Evolutionary conservation across 768 basidiomycete genomes (phyloP), one percentile per base, ranked within the genome.

Genomic region (Podaxis sp.): DNA sequence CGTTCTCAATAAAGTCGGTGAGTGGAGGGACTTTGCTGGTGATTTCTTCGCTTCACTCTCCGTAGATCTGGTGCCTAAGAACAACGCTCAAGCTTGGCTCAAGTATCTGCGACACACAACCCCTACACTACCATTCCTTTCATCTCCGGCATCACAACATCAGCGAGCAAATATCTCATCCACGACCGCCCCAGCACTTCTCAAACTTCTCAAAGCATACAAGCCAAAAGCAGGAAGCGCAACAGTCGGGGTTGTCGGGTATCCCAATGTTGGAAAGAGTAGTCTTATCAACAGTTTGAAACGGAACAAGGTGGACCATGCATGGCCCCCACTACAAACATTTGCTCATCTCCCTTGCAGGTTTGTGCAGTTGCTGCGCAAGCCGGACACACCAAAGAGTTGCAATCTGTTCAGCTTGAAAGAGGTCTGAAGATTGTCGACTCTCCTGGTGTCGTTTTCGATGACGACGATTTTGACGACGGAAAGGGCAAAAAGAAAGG

Each of bases 201-300:
- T 95, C 42, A 88, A 88, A 55, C 79, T 97, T 2, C 77, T 96
- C 44, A 97, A 96, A 68, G 89, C 88, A 0, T 91, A 90, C 71
- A 90, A 87, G 63, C 88, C 87, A 1, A 85, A 78, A 35, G 77
- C 85, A 0, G 84, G 87, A 35, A 89, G 85, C 63, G 78, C 93
- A 54, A 94, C 92, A 0, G 83, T 96, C 53, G 94, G 94, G 14
- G 91, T 98, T 16, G 91, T 98, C 3, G 96, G 96, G 1, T 96
- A 94, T 73, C 96, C 96, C 1, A 98, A 98, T 72, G 96, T 98
- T 50, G 96, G 96, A 13, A 98, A 98, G 76, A 95, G 93, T 59
- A 91, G 88, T 68, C 70, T 98, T 61, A 95, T 99, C 72, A 98
- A 98, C 72, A 90, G 92, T 47, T 75, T 99, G 55, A 95, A 94